Conservation (phyloP, 805 yeast genomes). For the Hanseniaspora lachancei region DNA sequence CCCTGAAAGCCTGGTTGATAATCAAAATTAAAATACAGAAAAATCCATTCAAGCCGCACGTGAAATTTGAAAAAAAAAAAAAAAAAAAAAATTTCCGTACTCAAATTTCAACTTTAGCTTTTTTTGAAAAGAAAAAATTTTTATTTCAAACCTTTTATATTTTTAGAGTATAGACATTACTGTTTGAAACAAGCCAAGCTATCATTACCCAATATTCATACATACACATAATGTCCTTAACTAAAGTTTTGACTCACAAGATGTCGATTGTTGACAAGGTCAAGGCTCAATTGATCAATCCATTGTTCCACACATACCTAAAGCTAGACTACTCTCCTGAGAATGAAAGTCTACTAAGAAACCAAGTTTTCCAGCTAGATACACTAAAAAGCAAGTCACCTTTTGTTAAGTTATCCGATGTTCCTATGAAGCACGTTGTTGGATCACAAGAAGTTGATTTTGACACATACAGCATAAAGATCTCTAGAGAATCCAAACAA, state of each 20-base stretch:
- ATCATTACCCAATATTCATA: neutral
- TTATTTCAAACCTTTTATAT: no score
- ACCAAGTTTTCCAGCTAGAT: neutral
- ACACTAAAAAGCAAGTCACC: neutral
- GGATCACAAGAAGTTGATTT: neutral
- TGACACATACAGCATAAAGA: neutral
- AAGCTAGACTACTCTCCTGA: slow-evolving; percentile 6
- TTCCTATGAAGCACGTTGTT: neutral
- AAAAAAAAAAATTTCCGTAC: no score
- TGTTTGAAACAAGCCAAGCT: neutral
- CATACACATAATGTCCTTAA: neutral
- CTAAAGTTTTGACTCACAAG: neutral
- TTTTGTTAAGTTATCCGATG: slow-evolving; percentile 2
- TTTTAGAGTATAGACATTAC: neutral
- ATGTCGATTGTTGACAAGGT: slow-evolving; percentile 7
- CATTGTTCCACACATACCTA: slow-evolving; percentile 4
- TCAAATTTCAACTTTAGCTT: no score
- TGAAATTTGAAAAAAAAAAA: no score
- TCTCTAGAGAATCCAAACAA: neutral
- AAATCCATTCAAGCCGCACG: no score
- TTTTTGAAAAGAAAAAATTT: no score
- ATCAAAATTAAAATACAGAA: no score
- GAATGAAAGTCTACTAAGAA: neutral
- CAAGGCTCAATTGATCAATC: neutral
- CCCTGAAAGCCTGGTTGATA: no score